A percentile compares a stretch with the other conserved stretches of the same genome.
phyloP scores from a whole-genome alignment of 2,329 filamentous ascomycete species.

The Fusarium sp. region DNA sequence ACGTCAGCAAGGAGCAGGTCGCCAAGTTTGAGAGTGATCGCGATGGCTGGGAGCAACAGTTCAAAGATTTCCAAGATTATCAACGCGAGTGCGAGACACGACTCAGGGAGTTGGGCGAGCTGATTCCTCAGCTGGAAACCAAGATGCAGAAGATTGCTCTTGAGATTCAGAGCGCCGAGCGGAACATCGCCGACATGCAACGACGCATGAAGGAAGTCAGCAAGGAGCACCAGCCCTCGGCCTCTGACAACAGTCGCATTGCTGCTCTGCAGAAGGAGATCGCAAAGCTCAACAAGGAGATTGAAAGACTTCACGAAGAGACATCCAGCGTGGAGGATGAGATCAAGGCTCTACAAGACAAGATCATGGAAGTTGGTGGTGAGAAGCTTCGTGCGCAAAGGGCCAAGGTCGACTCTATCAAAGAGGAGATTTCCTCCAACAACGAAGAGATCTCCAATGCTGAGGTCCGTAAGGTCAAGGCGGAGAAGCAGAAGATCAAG shows the following conservation, averaged over 20 bases:
- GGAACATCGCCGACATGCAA: constrained; percentile 85
- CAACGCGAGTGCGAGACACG: constrained; percentile 81
- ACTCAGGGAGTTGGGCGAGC: constrained; percentile 76
- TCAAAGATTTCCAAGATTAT: constrained; percentile 85
- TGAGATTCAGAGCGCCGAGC: constrained; percentile 86
- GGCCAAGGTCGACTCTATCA: constrained; percentile 87
- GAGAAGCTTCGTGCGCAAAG: constrained; percentile 92
- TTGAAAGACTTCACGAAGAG: constrained; percentile 82
- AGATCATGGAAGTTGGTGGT: constrained; percentile 98
- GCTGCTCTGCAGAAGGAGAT: constrained; percentile 82
- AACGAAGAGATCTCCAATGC: constrained; percentile 86
- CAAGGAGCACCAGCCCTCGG: constrained; percentile 82
- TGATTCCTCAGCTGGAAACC: constrained; percentile 87
- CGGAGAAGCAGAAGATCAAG: constrained; percentile 90
- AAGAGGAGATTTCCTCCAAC: constrained; percentile 83
- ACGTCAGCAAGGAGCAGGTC: constrained; percentile 89
- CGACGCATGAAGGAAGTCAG: constrained; percentile 86
- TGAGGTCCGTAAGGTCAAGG: constrained; percentile 89
- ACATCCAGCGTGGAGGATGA: constrained; percentile 92
- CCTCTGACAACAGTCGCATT: constrained; percentile 80
- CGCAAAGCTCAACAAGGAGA: constrained; percentile 76
- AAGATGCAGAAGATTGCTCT: constrained; percentile 90
- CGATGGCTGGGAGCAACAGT: constrained; percentile 82
- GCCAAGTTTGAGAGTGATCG: constrained; percentile 86
- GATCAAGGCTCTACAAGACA: constrained; percentile 91